These are phyloP conservation scores for Tetrahymena malaccensis DNA, from an alignment of 73 alveolate genomes.

Conservation along the genomic window DNA sequence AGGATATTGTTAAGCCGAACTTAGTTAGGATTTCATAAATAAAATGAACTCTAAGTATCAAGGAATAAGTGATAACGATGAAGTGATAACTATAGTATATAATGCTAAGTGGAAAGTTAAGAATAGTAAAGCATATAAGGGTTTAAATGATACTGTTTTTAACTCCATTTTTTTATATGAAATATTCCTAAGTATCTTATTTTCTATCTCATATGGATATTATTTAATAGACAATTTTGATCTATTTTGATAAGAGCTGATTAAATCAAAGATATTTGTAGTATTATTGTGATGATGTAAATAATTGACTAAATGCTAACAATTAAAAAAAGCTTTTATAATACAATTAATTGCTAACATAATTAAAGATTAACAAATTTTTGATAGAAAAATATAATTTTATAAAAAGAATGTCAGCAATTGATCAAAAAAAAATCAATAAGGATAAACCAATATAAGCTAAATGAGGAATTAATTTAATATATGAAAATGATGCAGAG, in stretches of 20 bases:
- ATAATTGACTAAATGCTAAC: too few relatives aligned
- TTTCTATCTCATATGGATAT: not conserved
- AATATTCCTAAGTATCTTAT: not conserved
- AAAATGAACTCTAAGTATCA: not conserved
- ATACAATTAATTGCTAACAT: too few relatives aligned
- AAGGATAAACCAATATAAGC: too few relatives aligned
- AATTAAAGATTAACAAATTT: too few relatives aligned
- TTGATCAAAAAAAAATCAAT: too few relatives aligned
- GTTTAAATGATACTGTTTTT: not conserved
- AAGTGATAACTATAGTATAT: not conserved
- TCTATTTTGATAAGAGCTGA: not conserved
- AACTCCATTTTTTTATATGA: not conserved
- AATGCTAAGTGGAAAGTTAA: not conserved
- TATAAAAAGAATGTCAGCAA: too few relatives aligned
- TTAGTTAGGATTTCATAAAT: not conserved
- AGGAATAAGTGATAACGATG: not conserved
- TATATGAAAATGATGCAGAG: too few relatives aligned
- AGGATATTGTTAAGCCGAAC: not conserved
- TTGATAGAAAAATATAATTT: too few relatives aligned
- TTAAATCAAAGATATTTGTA: too few relatives aligned
- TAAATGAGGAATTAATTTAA: too few relatives aligned
- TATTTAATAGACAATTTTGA: not conserved
- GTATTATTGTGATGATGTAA: not conserved
- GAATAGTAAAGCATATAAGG: not conserved
- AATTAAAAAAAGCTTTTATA: too few relatives aligned